Percentiles rank a stretch among this genome's conserved stretches.
Conservation (phyloP, 1,139 yeast genomes). For the Tardiomyces blankii region DNA sequence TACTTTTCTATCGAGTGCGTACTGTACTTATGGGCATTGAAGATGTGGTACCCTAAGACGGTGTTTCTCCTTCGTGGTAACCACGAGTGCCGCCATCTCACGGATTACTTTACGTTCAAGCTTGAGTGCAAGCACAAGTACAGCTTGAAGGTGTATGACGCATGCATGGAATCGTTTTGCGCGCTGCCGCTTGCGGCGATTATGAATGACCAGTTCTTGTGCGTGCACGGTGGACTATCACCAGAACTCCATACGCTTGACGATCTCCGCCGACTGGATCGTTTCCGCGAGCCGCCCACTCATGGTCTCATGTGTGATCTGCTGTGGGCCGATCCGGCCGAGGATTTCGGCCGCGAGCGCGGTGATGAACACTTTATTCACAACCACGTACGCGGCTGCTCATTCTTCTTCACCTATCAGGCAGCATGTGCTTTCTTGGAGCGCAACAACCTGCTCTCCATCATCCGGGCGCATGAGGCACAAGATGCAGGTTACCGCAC, state of each 20-base stretch:
- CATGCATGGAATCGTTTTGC: conserved; percentile 70
- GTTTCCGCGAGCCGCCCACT: conserved; percentile 91
- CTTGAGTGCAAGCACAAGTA: conserved; percentile 87
- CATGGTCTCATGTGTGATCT: conserved; percentile 91
- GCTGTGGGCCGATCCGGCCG: conserved; percentile 93
- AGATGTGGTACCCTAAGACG: conserved; percentile 64
- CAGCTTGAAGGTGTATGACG: conserved; percentile 54
- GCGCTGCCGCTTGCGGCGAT: conserved; percentile 87
- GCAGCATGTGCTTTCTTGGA: conserved; percentile 80
- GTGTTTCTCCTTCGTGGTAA: conserved; percentile 86
- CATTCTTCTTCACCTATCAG: conserved; percentile 76
- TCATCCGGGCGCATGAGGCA: conserved; percentile 95
- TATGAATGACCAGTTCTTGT: conserved; percentile 89
- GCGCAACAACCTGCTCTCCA: conserved; percentile 65
- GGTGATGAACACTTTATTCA: conserved; percentile 45
- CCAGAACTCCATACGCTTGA: conserved; percentile 68
- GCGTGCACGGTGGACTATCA: conserved; percentile 96
- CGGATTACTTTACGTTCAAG: conserved; percentile 89
- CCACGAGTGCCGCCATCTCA: conserved; percentile 90
- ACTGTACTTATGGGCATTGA: conserved; percentile 67
- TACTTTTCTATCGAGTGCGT: conserved; percentile 85
- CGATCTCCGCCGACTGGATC: conserved; percentile 57
- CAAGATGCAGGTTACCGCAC: conserved; percentile 96
- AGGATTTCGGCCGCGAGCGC: conserved; percentile 69
- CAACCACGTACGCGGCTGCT: conserved; percentile 85